Base-by-base conservation (phyloP, 352 stramenopile genomes). In the Phytophthora europaea region DNA sequence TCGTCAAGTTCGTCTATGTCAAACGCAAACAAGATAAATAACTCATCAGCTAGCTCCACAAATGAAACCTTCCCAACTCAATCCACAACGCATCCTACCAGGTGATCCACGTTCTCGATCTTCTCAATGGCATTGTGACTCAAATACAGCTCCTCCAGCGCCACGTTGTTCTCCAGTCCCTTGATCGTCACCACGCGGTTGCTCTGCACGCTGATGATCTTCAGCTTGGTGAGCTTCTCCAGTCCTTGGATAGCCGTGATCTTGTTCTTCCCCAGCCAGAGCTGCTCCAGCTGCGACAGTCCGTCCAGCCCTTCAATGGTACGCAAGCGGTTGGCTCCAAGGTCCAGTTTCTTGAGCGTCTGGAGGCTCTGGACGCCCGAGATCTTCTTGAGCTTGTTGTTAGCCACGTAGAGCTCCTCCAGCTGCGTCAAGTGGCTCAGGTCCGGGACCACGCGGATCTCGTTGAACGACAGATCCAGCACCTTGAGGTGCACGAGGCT, bases 211-310 rank as follows among this genome's bases (percentile, higher is more conserved):
- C 90, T 96, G 65, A 94, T 87, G 45, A 94, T 88, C 45, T 83
- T 89, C 20, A 99, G 80, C 63, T 98, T 98, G 6, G 75, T 88
- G 3, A 99, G 83, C 43, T 81, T 80, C 4, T 94, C 83, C 15
- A 99, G 79, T 1, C 88, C 90, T 50, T 93, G 64, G 52, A 99
- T 98, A 55, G 83, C 78, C 72, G 97, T 94, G 79, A 99, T 99
- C 73, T 99, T 99, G 86, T 99, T 99, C 70, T 99, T 99, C 7
- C 98, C 98, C 6, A 99, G 80, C 97, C 97, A 99, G 26, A 99
- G 81, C 73, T 99, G 91, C 78, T 99, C 93, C 7, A 99, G 79
- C 54, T 93, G 89, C 0, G 80, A 80, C 23, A 99, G 83, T 18
- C 87, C 82, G 22, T 95, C 80, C 5, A 99, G 70, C 28, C 98